Evolutionary conservation across 2,329 filamentous ascomycete species (phyloP).

Genomic region (Epichloe sp.): DNA sequence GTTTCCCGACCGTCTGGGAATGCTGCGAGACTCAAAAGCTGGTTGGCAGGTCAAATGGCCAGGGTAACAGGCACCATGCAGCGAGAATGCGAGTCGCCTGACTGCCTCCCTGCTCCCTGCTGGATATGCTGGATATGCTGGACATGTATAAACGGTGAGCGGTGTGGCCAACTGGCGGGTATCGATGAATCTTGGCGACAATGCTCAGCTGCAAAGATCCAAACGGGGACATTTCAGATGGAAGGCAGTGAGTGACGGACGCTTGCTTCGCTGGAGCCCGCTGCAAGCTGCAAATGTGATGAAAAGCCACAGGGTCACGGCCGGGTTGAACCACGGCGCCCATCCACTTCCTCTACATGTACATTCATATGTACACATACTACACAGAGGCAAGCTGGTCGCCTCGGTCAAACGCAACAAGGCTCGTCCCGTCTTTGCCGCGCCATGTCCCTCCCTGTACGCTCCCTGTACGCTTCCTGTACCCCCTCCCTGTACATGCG

Average conservation of each 20-base stretch:
- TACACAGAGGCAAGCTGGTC: neutral
- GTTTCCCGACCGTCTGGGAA: conserved; percentile 23
- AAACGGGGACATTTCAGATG: no score
- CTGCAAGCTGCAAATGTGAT: no score
- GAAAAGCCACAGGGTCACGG: no score
- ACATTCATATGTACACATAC: no score
- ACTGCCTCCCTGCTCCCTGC: neutral
- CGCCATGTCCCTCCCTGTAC: conserved; percentile 7
- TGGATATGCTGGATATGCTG: neutral
- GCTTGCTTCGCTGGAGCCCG: no score
- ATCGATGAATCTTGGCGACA: neutral
- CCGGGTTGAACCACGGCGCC: neutral
- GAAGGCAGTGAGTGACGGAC: no score
- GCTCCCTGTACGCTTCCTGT: neutral
- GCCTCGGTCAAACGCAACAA: conserved; percentile 13
- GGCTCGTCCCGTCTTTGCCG: conserved; percentile 23
- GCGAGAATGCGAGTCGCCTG: neutral
- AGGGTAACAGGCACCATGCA: neutral
- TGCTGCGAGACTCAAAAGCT: conserved; percentile 14
- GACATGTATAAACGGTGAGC: neutral
- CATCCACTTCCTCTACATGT: neutral
- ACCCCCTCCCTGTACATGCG: no score
- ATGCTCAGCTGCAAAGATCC: neutral
- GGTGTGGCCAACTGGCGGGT: neutral
- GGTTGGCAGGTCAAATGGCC: conserved; percentile 1